These are phyloP conservation scores for Chlorencoelia australis DNA, from an alignment of 2,329 filamentous ascomycete species.

Conservation along the genomic window DNA sequence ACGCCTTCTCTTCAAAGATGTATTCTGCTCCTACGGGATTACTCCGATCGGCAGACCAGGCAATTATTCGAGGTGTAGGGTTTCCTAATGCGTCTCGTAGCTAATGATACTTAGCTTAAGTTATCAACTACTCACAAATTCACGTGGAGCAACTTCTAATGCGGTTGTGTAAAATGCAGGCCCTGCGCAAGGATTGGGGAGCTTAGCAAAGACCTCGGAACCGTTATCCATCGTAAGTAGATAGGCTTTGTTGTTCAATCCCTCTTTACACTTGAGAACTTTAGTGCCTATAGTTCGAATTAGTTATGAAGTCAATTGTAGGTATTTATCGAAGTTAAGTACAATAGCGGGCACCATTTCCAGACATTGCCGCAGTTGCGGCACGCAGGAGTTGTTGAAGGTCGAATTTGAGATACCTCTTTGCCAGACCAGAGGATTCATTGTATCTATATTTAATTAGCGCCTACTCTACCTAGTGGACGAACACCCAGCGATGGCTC, in stretches of 20 bases:
- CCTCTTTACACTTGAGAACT: slow-evolving; percentile 18
- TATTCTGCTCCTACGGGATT: not conserved
- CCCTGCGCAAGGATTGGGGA: slow-evolving; percentile 3
- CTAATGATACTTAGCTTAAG: slow-evolving; percentile 11
- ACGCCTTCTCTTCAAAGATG: slow-evolving; percentile 1
- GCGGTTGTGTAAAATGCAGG: too few relatives aligned
- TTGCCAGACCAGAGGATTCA: too few relatives aligned
- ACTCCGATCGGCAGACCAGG: too few relatives aligned
- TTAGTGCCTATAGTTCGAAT: slow-evolving; percentile 4
- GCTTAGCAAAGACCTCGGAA: too few relatives aligned
- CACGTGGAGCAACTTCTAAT: too few relatives aligned
- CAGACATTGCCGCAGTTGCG: too few relatives aligned
- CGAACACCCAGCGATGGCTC: slow-evolving; percentile 6
- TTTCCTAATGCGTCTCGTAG: slow-evolving; percentile 1
- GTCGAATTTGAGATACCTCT: too few relatives aligned
- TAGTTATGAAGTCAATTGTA: slow-evolving; percentile 1
- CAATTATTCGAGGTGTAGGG: slow-evolving; percentile 2
- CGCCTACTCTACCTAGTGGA: too few relatives aligned
- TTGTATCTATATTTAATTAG: too few relatives aligned
- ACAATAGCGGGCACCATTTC: too few relatives aligned
- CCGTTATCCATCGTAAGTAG: slow-evolving; percentile 19
- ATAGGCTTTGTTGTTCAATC: slow-evolving; percentile 21
- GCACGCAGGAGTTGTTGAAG: too few relatives aligned
- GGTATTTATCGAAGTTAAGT: not conserved
- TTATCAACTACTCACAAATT: too few relatives aligned